phyloP scores from a whole-genome alignment of 345 rosid species.

The Reutealis trisperma region DNA sequence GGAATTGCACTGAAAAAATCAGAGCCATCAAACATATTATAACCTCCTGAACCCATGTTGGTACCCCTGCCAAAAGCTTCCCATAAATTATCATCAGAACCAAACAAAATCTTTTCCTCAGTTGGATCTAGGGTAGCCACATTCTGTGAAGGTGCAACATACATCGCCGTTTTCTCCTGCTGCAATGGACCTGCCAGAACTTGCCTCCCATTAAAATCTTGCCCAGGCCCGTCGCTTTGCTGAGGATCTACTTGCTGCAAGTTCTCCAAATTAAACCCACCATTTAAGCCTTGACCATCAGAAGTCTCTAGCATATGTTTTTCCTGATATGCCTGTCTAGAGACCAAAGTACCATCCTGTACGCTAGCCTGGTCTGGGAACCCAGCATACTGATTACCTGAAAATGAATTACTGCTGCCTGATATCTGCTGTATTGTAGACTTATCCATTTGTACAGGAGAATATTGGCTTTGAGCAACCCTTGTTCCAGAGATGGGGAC shows the following conservation, averaged over 20 bases:
- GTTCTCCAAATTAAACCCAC: slow-evolving; percentile 45
- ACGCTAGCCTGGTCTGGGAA: slow-evolving; percentile 46
- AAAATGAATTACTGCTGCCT: slow-evolving; percentile 48
- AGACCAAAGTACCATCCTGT: slow-evolving; percentile 48
- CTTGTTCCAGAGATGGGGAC: slow-evolving; percentile 53
- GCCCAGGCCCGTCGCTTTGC: slow-evolving; percentile 38
- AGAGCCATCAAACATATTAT: slow-evolving; percentile 41
- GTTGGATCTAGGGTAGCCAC: slow-evolving; percentile 79
- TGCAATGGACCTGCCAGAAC: slow-evolving; percentile 40
- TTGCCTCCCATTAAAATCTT: slow-evolving; percentile 43
- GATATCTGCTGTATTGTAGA: slow-evolving; percentile 45
- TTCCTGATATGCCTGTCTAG: slow-evolving; percentile 53
- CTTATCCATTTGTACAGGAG: slow-evolving; percentile 56
- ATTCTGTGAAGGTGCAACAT: slow-evolving; percentile 45
- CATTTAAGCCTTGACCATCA: slow-evolving; percentile 43
- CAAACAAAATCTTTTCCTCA: slow-evolving; percentile 86
- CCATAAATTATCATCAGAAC: slow-evolving; percentile 86
- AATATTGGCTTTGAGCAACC: slow-evolving; percentile 42
- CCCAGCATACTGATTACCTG: slow-evolving; percentile 47
- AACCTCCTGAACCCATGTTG: slow-evolving; percentile 48
- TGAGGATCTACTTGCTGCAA: slow-evolving; percentile 44
- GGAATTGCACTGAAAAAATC: slow-evolving; percentile 55
- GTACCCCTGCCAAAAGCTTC: slow-evolving; percentile 64
- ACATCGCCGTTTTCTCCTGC: slow-evolving; percentile 40
- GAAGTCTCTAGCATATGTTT: slow-evolving; percentile 35